Evolutionary conservation across 345 rosid genomes (phyloP), one percentile per base, ranked within the genome.

Genomic region (Syzygium grande): DNA sequence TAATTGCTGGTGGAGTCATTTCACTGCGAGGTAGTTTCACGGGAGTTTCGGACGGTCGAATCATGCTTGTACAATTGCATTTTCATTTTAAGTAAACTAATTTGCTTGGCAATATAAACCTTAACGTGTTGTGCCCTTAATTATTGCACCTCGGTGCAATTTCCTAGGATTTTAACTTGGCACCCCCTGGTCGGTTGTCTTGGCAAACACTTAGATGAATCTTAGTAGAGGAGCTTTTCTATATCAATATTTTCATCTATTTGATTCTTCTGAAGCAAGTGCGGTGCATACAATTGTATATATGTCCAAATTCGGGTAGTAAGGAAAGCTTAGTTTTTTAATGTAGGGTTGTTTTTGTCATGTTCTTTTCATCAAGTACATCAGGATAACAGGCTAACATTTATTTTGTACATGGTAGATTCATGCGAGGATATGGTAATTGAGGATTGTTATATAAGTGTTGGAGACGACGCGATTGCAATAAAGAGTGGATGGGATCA

Each of bases 401-500:
- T 54, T 7, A 25, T 68, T 55, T 85, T 51, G 49, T 84, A 21
- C 86, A 41, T 90, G 49, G 86, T 93, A 96, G 99, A 98, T 94
- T 98, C 99, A 3, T 98, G 98, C 51, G 96, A 95, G 90, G 98
- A 96, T 91, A 94, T 98, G 96, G 95, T 98, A 41, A 98, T 98
- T 43, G 99, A 98, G 89, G 95, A 96, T 89, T 96, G 99, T 88
- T 98, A 96, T 90, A 98, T 98, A 87, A 98, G 99, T 86, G 98
- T 96, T 22, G 99, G 99, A 84, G 99, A 98, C 90, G 99, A 98
- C 89, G 98, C 93, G 0, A 93, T 98, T 85, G 99, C 99, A 7
- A 98, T 98, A 90, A 96, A 97, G 91, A 97, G 99, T 89, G 99
- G 99, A 51, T 96, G 99, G 99, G 99, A 97, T 95, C 99, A 97